phyloP scores from a whole-genome alignment of 2,329 filamentous ascomycete species.

The Fusarium dlaminii region DNA sequence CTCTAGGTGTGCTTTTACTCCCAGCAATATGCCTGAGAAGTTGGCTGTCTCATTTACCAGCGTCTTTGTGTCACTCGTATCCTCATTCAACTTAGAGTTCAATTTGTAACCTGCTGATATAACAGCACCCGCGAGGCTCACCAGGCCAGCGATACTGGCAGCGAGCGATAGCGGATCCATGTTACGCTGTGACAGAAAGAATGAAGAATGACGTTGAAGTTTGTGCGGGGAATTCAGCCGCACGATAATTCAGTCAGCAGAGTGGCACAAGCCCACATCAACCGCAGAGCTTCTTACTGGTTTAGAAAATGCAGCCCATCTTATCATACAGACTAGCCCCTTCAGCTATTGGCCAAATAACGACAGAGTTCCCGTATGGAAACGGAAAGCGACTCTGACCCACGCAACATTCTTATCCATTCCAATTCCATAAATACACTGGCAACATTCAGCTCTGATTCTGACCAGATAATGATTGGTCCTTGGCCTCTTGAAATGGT shows the following conservation, averaged over 20 bases:
- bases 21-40: neutral
- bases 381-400: neutral
- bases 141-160: neutral
- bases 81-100: neutral
- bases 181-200: neutral
- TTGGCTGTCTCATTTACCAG: neutral
- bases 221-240: neutral
- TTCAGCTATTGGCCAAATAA: rapidly evolving
- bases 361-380: neutral
- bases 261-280: neutral
- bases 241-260: neutral
- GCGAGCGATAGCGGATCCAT: neutral
- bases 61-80: neutral
- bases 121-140: neutral
- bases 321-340: neutral
- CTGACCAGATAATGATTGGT: neutral
- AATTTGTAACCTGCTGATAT: neutral
- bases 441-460: neutral
- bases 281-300: neutral
- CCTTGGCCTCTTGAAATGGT: neutral
- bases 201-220: neutral
- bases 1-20: neutral
- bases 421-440: neutral
- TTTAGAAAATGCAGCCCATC: rapidly evolving
- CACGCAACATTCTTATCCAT: neutral